Evolutionary conservation across 148 eudicot genomes (phyloP).

Genomic region (Chenopodium berlandieri): DNA sequence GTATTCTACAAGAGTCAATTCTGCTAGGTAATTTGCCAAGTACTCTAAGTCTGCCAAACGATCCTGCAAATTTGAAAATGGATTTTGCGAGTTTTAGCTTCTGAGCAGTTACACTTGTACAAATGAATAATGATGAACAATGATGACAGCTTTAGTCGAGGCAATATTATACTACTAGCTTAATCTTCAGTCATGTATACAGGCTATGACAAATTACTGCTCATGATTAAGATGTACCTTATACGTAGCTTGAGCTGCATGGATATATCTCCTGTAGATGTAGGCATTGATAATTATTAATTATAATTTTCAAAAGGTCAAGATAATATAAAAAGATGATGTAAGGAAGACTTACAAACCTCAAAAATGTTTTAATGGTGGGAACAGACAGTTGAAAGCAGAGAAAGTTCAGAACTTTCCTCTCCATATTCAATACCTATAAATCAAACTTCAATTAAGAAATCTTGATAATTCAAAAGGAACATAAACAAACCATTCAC

Average conservation of each 20-base stretch:
- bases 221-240: constrained; percentile 38
- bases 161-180: background rate
- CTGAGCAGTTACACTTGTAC: background rate
- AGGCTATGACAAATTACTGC: background rate
- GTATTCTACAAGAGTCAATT: constrained; percentile 76
- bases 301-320: background rate
- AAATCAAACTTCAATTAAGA: constrained; percentile 20
- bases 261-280: constrained; percentile 62
- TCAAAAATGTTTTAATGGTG: constrained; percentile 78
- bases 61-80: constrained; percentile 36
- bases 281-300: background rate
- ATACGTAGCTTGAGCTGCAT: constrained; percentile 63
- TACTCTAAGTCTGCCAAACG: constrained; percentile 63
- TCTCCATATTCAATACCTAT: constrained; percentile 86
- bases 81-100: background rate
- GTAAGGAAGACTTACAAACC: constrained; percentile 35
- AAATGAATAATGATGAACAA: background rate
- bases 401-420: constrained; percentile 56
- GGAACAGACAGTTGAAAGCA: constrained; percentile 77
- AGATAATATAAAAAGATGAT: background rate
- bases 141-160: background rate
- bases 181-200: background rate
- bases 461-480: background rate
- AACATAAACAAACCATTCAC: background rate
- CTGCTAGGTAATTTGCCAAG: constrained; percentile 87